Base-by-base conservation (phyloP, 2,329 filamentous ascomycete genomes). In the Hypoxylon sp. region DNA sequence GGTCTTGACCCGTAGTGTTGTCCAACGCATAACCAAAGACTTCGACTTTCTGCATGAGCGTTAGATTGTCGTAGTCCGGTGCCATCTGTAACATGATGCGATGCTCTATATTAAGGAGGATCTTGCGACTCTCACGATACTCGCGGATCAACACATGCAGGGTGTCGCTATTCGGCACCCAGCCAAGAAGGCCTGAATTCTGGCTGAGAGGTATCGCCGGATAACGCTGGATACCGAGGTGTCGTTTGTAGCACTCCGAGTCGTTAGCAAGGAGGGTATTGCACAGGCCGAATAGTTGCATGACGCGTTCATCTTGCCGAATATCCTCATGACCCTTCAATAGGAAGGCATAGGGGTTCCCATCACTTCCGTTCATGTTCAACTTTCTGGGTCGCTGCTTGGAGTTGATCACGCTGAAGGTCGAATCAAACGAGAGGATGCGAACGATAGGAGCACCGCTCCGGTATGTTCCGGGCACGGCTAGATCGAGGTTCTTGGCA, bases 1-100 rank as follows among this genome's bases (percentile, higher is more conserved):
- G 85, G 82, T 99, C 96, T 79, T 99, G 97, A 1, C 96, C 97
- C 0, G 96, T 99, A 0, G 96, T 99, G 79, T 99, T 99, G 82
- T 99, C 97, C 66, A 99, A 90, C 3, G 96, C 97, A 79, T 99
- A 99, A 32, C 96, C 95, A 78, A 99, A 99, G 10, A 99, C 96
- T 80, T 99, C 97, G 0, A 99, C 97, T 82, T 99, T 99, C 79
- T 99, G 97, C 96, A 99, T 98, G 36, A 99, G 87, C 0, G 97
- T 98, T 50, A 99, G 89, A 75, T 97, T 98, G 78, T 99, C 96
- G 76, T 98, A 99, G 78, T 99, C 96, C 0, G 96, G 97, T 23
- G 96, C 96, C 96, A 99, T 99, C 80, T 99, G 97, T 62, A 99
- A 85, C 96, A 99, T 99, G 79, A 99, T 99, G 46, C 97, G 92